Base-by-base conservation (phyloP, 1,139 yeast genomes). In the Yamadazyma atmosphaerica region DNA sequence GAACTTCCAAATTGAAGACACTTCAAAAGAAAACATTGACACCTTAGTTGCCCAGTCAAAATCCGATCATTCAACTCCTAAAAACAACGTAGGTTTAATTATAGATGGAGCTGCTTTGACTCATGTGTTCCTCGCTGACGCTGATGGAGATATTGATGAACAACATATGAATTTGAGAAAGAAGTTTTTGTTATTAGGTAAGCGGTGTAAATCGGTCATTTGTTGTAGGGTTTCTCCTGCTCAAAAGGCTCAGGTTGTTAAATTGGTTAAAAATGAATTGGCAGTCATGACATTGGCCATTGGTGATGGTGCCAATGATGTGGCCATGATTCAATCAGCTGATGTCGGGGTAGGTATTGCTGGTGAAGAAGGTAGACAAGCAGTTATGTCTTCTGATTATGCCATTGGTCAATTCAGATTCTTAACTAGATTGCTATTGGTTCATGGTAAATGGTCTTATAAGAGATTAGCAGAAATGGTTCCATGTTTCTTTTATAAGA, bases 251-350 rank as follows among this genome's bases (percentile, higher is more conserved):
- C 66, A 63, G 41, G 79, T 79, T 40, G 83, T 79, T 16, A 65
- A 58, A 39, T 58, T 76, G 55, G 84, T 79, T 4, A 79, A 77
- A 48, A 57, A 65, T 23, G 63, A 63, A 21, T 67, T 79, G 39
- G 56, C 66, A 25, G 84, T 72, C n/a, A 78, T 79, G 81, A 79
- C 85, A 1, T 65, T 79, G 42, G 84, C 84, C 0, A 76, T 79
- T 50, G 85, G 85, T 28, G 85, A 79, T 58, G 85, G 85, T 44
- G 83, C 85, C 16, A 79, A 79, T 53, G 85, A 79, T 57, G 85
- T 79, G 35, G 82, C 85, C 7, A 79, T 79, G 85, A 79, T 79
- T 46, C 85, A 79, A 56, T 76, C 83, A 8, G 82, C 85, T 3
- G 74, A 79, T 55, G 77, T 79, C 34, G 85, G 85, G 39, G 77